Conservation (phyloP, 2,329 filamentous ascomycete genomes). For the Trichoderma sp. region DNA sequence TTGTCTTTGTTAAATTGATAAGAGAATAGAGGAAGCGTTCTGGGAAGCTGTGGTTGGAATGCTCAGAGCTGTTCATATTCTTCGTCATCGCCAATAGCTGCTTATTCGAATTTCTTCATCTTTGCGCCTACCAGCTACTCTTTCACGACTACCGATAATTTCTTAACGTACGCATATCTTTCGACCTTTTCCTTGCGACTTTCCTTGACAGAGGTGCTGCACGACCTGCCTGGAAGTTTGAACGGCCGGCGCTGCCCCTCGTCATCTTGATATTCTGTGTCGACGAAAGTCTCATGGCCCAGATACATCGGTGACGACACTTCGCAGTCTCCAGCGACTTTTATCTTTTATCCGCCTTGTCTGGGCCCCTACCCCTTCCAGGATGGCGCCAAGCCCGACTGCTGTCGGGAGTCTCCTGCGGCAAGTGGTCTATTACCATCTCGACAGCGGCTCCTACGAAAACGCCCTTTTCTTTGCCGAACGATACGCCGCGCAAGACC, state of each 20-base stretch:
- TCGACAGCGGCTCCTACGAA: conserved; percentile 87
- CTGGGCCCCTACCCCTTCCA: conserved; percentile 36
- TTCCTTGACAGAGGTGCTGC: not conserved
- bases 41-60: not conserved
- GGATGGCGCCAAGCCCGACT: conserved; percentile 58
- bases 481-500: conserved; percentile 81
- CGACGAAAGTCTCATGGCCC: conserved; percentile 36
- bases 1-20: not conserved
- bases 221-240: not conserved
- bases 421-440: conserved; percentile 67
- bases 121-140: not conserved
- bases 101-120: not conserved
- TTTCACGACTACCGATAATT: not conserved
- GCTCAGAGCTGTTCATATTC: conserved; percentile 3
- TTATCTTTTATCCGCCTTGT: not conserved
- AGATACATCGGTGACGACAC: conserved; percentile 34
- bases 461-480: conserved; percentile 95
- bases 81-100: not conserved
- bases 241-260: conserved; percentile 9
- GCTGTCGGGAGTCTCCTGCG: conserved; percentile 58
- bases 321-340: conserved; percentile 27
- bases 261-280: not conserved
- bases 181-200: not conserved
- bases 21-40: not conserved
- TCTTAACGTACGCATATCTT: not conserved